phyloP scores from a whole-genome alignment of 2,329 filamentous ascomycete genomes.

The Verticillium longisporum region DNA sequence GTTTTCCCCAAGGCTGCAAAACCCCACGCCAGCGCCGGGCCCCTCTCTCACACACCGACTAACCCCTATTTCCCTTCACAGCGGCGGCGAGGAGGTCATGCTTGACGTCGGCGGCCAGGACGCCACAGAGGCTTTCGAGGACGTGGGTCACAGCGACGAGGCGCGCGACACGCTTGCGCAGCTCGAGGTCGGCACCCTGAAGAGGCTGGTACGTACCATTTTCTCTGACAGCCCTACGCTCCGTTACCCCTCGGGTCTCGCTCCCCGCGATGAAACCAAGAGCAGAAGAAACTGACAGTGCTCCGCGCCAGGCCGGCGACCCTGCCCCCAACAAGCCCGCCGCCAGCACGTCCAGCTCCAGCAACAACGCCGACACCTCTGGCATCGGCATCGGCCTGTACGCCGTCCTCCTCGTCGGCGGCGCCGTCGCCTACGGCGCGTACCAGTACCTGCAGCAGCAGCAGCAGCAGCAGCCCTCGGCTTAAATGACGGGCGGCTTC shows the following conservation, averaged over 20 bases:
- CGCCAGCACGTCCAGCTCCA: constrained; percentile 39
- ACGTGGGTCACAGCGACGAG: constrained; percentile 98
- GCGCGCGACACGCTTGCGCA: constrained; percentile 86
- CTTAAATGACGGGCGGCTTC: constrained; percentile 4
- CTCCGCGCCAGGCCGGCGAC: constrained; percentile 59
- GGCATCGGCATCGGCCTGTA: constrained; percentile 75
- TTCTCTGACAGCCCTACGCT: neutral
- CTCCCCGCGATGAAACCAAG: too few relatives aligned
- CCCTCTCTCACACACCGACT: neutral
- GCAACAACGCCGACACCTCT: constrained; percentile 38
- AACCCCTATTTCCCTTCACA: constrained; percentile 27
- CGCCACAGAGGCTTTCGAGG: constrained; percentile 95
- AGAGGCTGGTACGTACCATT: constrained; percentile 61
- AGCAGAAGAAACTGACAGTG: constrained; percentile 14
- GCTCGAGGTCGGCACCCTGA: constrained; percentile 68
- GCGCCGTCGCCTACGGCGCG: constrained; percentile 66
- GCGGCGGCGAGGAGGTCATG: constrained; percentile 96
- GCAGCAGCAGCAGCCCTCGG: constrained; percentile 27
- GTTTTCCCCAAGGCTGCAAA: constrained; percentile 20
- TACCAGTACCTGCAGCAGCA: constrained; percentile 78
- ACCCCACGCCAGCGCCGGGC: too few relatives aligned
- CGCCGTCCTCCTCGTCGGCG: constrained; percentile 71
- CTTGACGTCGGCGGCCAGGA: constrained; percentile 95
- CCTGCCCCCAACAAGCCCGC: constrained; percentile 59
- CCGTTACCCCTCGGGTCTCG: neutral